phyloP scores from a whole-genome alignment of 805 yeast genomes.

The Spathaspora hagerdaliae region DNA sequence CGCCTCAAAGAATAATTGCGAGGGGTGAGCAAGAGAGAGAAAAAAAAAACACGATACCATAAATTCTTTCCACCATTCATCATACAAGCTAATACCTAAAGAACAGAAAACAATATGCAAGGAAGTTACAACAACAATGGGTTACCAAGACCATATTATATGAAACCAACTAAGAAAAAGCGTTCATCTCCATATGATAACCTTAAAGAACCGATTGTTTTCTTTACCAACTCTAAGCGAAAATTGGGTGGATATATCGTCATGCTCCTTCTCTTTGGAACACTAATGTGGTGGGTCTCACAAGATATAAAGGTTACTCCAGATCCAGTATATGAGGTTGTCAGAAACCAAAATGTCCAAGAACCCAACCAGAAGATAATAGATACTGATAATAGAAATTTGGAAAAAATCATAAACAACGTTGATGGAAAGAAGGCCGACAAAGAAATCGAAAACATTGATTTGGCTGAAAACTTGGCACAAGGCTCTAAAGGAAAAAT shows the following conservation, averaged over 20 bases:
- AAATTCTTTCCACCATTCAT: too few relatives aligned
- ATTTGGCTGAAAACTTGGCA: conserved; percentile 36
- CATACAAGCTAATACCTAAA: too few relatives aligned
- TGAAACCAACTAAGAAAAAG: conserved; percentile 36
- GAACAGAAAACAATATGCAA: conserved; percentile 25
- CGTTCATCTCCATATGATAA: conserved; percentile 32
- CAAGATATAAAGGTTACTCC: conserved; percentile 30
- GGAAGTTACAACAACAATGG: conserved; percentile 41
- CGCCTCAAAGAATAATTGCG: too few relatives aligned
- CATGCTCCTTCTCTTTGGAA: conserved; percentile 31
- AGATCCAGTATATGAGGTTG: conserved; percentile 25
- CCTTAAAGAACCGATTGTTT: conserved; percentile 22
- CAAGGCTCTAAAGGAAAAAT: conserved; percentile 36
- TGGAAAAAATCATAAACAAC: conserved; percentile 24
- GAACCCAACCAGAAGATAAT: conserved; percentile 1
- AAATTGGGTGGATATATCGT: conserved; percentile 36
- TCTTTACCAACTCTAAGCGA: conserved; percentile 34
- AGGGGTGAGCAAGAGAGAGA: too few relatives aligned
- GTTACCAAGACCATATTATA: conserved; percentile 43
- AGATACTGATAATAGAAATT: conserved; percentile 9
- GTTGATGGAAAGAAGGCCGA: conserved; percentile 27
- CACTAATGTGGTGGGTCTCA: conserved; percentile 31
- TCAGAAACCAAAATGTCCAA: conserved; percentile 7
- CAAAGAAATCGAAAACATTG: conserved; percentile 28
- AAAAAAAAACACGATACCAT: too few relatives aligned